Evolutionary conservation across 805 yeast genomes (phyloP).

Genomic region (Candida coleopterorum): DNA sequence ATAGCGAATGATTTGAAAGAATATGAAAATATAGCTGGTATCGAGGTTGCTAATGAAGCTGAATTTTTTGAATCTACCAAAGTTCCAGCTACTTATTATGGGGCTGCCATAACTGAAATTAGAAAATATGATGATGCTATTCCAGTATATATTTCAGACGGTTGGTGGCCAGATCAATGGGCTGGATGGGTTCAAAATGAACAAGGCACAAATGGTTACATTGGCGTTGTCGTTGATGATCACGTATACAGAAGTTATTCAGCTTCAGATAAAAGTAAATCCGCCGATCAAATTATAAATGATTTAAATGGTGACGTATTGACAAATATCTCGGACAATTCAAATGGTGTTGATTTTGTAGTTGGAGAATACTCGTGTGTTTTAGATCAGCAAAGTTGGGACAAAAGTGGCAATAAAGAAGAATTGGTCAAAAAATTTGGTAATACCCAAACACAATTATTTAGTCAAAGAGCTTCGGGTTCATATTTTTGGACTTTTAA

Average conservation of each 20-base stretch:
- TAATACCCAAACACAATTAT: constrained; percentile 42
- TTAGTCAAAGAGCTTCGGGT: constrained; percentile 58
- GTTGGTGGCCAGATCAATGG: constrained; percentile 89
- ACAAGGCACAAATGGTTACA: constrained; percentile 23
- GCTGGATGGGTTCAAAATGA: constrained; percentile 56
- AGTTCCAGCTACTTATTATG: constrained; percentile 57
- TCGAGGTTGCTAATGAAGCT: constrained; percentile 85
- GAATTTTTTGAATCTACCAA: constrained; percentile 49
- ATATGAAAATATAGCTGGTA: constrained; percentile 69
- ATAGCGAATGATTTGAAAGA: constrained; percentile 55
- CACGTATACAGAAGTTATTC: constrained; percentile 87
- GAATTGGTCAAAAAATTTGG: constrained; percentile 62
- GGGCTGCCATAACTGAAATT: constrained; percentile 57
- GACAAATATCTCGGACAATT: constrained; percentile 42
- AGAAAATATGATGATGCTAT: constrained; percentile 49
- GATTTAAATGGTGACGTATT: constrained; percentile 50
- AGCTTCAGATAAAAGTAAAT: constrained; percentile 61
- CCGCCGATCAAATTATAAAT: constrained; percentile 57
- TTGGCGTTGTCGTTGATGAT: constrained; percentile 74
- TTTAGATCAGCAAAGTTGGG: constrained; percentile 73
- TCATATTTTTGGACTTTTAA: constrained; percentile 88
- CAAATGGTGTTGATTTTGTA: constrained; percentile 57
- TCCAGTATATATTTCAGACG: constrained; percentile 84
- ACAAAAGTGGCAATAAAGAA: constrained; percentile 43
- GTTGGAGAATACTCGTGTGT: constrained; percentile 93